Base-by-base conservation (phyloP, 2,329 filamentous ascomycete species). In the Pestalotiopsis sp. region DNA sequence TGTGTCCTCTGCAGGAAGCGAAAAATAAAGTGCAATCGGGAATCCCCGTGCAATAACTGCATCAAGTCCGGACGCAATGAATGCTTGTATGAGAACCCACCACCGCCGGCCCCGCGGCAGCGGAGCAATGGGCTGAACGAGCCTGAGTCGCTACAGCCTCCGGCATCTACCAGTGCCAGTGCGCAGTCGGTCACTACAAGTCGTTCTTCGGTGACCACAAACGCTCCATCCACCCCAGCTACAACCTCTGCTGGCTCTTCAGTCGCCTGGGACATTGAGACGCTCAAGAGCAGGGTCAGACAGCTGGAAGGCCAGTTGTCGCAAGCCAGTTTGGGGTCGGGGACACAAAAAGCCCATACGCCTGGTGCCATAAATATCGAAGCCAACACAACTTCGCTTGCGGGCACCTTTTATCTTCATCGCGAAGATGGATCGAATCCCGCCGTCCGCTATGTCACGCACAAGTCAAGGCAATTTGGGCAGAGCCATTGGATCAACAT, bases 21-120 rank as follows among this genome's bases (percentile, higher is more conserved):
- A 39, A 91, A 91, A 75, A 85, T 90, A 68, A 82, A 84, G 68
- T 91, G 89, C 74, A 86, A 91, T 74, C 84, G 86, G 59, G 84
- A 85, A 69, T 78, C 76, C 9, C 89, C 89, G 0, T 91, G 89
- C 73, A 84, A 80, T 70, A 89, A 89, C 70, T 91, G 89, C 73
- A 66, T 85, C 14, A 85, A 84, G 71, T 86, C 87, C 6, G 84
- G 83, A 69, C 86, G 83, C 49, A 79, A 82, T 2, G 79, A 80
- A 57, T 91, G 89, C 72, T 81, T 85, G 1, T 91, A 74, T 68
- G 71, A 76, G 12, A 74, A 36, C 13, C 36, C 17, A 4, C 20
- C 36, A 20, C 72, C 25, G 74, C 73, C 20, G 41, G 69, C 27
- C 52, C 20, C 36, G 6, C 31, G 31, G 13, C 56, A 56, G 20